Base-by-base conservation (phyloP, 1,284 basidiomycete species). In the Malassezia psittaci region DNA sequence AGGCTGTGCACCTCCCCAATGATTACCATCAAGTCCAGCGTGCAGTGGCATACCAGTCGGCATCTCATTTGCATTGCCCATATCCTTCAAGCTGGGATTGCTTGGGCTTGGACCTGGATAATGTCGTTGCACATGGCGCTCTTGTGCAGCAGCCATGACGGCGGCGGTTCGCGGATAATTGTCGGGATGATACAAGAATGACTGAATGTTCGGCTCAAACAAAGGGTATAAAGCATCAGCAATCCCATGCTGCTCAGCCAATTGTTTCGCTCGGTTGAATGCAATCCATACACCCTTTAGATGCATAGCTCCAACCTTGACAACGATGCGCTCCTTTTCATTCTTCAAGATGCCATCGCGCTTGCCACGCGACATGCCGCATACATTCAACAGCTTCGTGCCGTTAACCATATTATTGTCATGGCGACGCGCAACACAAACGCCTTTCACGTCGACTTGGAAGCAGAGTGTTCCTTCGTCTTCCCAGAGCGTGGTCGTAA, bases 331-430 rank as follows among this genome's bases (percentile, higher is more conserved):
- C 52, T 72, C 71, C 64, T 73, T 73, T 48, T 74, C 70, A 54
- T 73, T 73, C 50, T 74, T 74, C 37, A 74, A 57, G 48, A 74
- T 73, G 40, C 70, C 71, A 52, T 74, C 72, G 24, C 72, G 68
- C 61, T 74, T 74, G 19, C 72, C 72, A 37, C 72, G 70, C 33
- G 72, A 70, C 72, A 74, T 72, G 48, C 66, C 66, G 57, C 69
- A 72, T 24, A 72, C 70, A 51, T 74, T 74, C 49, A 74, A 63
- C 5, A 74, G 61, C 62, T 74, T 74, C 43, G 72, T 74, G 40
- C 72, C 72, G 58, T 74, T 74, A 60, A 74, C 68, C 72, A 74
- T 74, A 64, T 72, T 72, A 62, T 74, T 74, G 60, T 74, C 69
- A 59, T 69, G 65, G 43, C 72, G 58, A 12, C 72, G 62, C n/a